Evolutionary conservation across 163 green algal genomes (phyloP).

Genomic region (Scenedesmus sp.): DNA sequence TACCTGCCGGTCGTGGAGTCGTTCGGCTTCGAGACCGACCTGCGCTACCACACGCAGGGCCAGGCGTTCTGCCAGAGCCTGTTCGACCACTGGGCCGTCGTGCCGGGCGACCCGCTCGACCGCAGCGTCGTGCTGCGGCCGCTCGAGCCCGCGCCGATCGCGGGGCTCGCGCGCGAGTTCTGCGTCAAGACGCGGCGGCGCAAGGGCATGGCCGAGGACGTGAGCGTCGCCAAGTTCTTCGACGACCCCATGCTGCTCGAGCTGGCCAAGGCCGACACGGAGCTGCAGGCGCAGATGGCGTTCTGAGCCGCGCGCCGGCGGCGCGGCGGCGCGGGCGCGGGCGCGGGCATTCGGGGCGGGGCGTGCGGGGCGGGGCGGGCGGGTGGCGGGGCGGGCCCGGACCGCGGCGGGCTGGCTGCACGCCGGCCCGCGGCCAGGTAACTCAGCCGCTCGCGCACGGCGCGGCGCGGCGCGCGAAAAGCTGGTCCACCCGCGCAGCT

Average conservation of each 20-base stretch:
- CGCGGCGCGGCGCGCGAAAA: too few species aligned
- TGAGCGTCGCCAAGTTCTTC: conserved; percentile 98
- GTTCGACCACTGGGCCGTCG: conserved; percentile 98
- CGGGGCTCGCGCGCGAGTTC: conserved; percentile 78
- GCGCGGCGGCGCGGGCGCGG: too few species aligned
- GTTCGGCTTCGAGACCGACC: conserved; percentile 99
- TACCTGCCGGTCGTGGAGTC: conserved; percentile 94
- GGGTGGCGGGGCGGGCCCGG: too few species aligned
- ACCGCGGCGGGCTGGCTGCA: too few species aligned
- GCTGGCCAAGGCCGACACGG: conserved; percentile 83
- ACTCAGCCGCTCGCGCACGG: too few species aligned
- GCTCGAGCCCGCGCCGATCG: conserved; percentile 90
- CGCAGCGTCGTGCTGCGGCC: conserved; percentile 89
- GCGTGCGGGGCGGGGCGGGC: too few species aligned
- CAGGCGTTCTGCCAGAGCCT: conserved; percentile 95
- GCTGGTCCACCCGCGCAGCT: too few species aligned
- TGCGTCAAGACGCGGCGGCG: conserved; percentile 95
- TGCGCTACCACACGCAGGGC: conserved; percentile 97
- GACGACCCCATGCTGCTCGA: conserved; percentile 96
- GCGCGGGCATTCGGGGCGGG: too few species aligned
- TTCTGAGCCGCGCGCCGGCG: too few species aligned
- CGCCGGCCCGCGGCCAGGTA: too few species aligned
- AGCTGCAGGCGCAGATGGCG: too few species aligned
- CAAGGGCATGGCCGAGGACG: conserved; percentile 99
- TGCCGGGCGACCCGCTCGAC: conserved; percentile 98